These are phyloP conservation scores for Candida odintsovae DNA, from an alignment of 805 yeast genomes.

Conservation along the genomic window DNA sequence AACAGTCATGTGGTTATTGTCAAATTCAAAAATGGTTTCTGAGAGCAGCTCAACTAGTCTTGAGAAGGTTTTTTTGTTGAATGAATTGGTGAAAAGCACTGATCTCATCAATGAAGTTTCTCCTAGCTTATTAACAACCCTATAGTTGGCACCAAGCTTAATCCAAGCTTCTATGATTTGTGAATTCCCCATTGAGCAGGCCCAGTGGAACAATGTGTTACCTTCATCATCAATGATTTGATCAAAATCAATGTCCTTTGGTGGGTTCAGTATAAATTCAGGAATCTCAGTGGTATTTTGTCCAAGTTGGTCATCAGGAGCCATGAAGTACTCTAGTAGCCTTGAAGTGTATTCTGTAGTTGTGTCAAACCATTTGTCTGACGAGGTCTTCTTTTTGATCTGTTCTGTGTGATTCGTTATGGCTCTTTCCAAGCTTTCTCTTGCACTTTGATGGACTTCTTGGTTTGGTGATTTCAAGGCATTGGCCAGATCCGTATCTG, in stretches of 20 bases:
- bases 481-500: constrained; percentile 45
- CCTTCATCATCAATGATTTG: constrained; percentile 91
- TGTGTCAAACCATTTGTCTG: constrained; percentile 24
- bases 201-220: constrained; percentile 95
- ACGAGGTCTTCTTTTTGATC: constrained; percentile 5
- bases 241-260: constrained; percentile 59
- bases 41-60: constrained; percentile 69
- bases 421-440: constrained; percentile 21
- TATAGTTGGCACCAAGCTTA: constrained; percentile 67
- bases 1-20: constrained; percentile 67
- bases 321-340: constrained; percentile 47
- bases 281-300: constrained; percentile 38
- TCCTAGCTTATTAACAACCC: constrained; percentile 59
- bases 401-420: constrained; percentile 12
- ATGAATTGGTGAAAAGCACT: constrained; percentile 83
- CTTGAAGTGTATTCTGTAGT: constrained; percentile 39
- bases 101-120: constrained; percentile 85
- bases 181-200: constrained; percentile 89
- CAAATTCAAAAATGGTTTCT: constrained; percentile 73
- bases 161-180: constrained; percentile 71
- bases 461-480: constrained; percentile 30
- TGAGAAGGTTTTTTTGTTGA: constrained; percentile 73
- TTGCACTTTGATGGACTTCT: constrained; percentile 14
- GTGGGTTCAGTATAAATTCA: constrained; percentile 56
- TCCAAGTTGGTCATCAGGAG: constrained; percentile 44